phyloP scores from a whole-genome alignment of 768 basidiomycete genomes.

The Crucibulum laeve region DNA sequence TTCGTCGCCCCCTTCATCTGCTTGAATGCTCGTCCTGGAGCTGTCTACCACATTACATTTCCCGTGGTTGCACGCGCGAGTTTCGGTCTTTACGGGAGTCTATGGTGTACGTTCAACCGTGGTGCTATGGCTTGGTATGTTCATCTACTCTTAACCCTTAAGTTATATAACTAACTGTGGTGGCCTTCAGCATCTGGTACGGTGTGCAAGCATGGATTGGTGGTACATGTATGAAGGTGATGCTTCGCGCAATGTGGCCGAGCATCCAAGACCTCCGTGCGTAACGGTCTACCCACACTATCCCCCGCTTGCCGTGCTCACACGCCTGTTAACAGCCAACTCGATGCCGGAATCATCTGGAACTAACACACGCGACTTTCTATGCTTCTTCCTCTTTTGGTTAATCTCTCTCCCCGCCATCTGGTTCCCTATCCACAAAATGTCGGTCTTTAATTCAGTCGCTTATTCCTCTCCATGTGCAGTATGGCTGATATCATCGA shows the following conservation, averaged over 20 bases:
- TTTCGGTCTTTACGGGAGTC: slow-evolving; percentile 73
- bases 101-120: slow-evolving; percentile 78
- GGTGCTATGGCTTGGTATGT: slow-evolving; percentile 69
- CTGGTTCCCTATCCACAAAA: slow-evolving; percentile 80
- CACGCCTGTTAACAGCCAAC: too few species aligned
- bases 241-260: slow-evolving; percentile 77
- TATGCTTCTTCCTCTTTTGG: slow-evolving; percentile 89
- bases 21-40: slow-evolving; percentile 74
- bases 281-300: too few species aligned
- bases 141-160: slow-evolving; percentile 5
- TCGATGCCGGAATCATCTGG: slow-evolving; percentile 69
- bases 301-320: too few species aligned
- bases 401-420: slow-evolving; percentile 73
- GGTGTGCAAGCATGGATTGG: slow-evolving; percentile 81
- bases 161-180: background rate
- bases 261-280: slow-evolving; percentile 61
- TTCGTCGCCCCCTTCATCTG: slow-evolving; percentile 68
- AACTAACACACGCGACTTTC: slow-evolving; percentile 68
- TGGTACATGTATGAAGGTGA: slow-evolving; percentile 70
- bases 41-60: slow-evolving; percentile 73
- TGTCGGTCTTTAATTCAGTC: slow-evolving; percentile 37
- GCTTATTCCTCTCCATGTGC: background rate
- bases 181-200: slow-evolving; percentile 59
- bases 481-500: background rate
- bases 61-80: slow-evolving; percentile 73